Conservation (phyloP, 2,329 filamentous ascomycete species). For the Claviceps cyperi region DNA sequence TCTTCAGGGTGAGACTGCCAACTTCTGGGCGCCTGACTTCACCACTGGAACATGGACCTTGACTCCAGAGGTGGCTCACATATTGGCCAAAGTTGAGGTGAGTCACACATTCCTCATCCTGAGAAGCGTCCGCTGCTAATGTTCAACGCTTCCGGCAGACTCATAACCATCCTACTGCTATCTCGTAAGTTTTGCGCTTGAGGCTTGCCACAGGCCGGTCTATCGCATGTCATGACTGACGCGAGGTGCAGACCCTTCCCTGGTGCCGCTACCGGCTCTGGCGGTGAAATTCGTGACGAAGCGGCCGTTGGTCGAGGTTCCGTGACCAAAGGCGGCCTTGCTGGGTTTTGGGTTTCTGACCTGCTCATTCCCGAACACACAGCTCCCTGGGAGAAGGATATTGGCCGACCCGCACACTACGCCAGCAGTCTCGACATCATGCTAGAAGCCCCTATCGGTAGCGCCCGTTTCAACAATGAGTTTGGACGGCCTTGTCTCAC, state of each 20-base stretch:
- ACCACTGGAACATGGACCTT: slow-evolving; percentile 77
- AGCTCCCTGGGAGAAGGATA: slow-evolving; percentile 80
- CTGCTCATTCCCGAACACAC: slow-evolving; percentile 71
- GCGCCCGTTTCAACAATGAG: slow-evolving; percentile 93
- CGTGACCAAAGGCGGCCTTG: slow-evolving; percentile 78
- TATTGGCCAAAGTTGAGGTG: slow-evolving; percentile 76
- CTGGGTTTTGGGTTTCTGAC: slow-evolving; percentile 91
- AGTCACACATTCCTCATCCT: neutral
- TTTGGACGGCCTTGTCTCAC: slow-evolving; percentile 82
- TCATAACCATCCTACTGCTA: slow-evolving; percentile 93
- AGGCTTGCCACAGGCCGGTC: neutral
- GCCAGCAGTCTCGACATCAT: slow-evolving; percentile 93
- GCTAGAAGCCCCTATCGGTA: slow-evolving; percentile 91
- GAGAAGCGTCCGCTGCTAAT: too few relatives aligned
- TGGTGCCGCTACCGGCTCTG: slow-evolving; percentile 86
- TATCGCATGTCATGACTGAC: neutral
- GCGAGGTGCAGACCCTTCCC: slow-evolving; percentile 46
- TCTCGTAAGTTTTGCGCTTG: slow-evolving; percentile 36
- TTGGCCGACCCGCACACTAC: slow-evolving; percentile 82
- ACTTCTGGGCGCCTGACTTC: slow-evolving; percentile 74
- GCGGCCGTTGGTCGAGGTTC: slow-evolving; percentile 89
- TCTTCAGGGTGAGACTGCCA: slow-evolving; percentile 24
- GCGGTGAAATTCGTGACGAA: slow-evolving; percentile 91
- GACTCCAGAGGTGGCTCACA: slow-evolving; percentile 73
- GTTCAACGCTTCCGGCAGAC: slow-evolving; percentile 30